Evolutionary conservation across 768 basidiomycete genomes (phyloP).

Genomic region (Xerocomellus dryophilus): DNA sequence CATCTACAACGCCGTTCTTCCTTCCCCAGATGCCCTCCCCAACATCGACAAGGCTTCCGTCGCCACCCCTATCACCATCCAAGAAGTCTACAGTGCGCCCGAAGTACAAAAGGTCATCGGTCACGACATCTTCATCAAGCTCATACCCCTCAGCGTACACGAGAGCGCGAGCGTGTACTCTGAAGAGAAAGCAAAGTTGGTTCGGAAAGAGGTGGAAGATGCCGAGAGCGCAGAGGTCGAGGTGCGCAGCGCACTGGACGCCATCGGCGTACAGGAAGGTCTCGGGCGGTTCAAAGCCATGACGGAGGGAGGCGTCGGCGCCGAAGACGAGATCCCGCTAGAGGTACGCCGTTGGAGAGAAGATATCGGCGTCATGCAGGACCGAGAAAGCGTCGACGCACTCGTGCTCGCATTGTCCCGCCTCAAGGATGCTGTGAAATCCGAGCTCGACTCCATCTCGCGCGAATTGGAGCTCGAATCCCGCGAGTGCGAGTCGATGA

Average conservation of each 20-base stretch:
- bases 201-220: slow-evolving; percentile 84
- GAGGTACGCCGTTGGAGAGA: slow-evolving; percentile 73
- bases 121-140: slow-evolving; percentile 79
- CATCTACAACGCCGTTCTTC: slow-evolving; percentile 91
- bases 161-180: slow-evolving; percentile 96
- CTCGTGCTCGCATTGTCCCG: slow-evolving; percentile 56
- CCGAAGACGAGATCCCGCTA: slow-evolving; percentile 63
- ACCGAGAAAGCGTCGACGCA: slow-evolving; percentile 61
- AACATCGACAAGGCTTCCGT: slow-evolving; percentile 78
- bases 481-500: slow-evolving; percentile 82
- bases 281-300: slow-evolving; percentile 67
- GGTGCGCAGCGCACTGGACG: slow-evolving; percentile 73
- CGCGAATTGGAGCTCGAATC: slow-evolving; percentile 78
- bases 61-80: slow-evolving; percentile 85
- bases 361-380: slow-evolving; percentile 69
- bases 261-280: slow-evolving; percentile 73
- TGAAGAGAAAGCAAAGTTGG: slow-evolving; percentile 96
- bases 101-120: slow-evolving; percentile 96
- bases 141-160: slow-evolving; percentile 91
- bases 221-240: slow-evolving; percentile 83
- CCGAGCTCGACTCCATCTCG: slow-evolving; percentile 59
- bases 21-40: slow-evolving; percentile 74
- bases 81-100: slow-evolving; percentile 86
- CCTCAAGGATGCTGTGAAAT: slow-evolving; percentile 55
- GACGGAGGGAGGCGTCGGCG: slow-evolving; percentile 59